phyloP scores from a whole-genome alignment of 2,329 filamentous ascomycete species.

The Nigrograna mackinnonii region DNA sequence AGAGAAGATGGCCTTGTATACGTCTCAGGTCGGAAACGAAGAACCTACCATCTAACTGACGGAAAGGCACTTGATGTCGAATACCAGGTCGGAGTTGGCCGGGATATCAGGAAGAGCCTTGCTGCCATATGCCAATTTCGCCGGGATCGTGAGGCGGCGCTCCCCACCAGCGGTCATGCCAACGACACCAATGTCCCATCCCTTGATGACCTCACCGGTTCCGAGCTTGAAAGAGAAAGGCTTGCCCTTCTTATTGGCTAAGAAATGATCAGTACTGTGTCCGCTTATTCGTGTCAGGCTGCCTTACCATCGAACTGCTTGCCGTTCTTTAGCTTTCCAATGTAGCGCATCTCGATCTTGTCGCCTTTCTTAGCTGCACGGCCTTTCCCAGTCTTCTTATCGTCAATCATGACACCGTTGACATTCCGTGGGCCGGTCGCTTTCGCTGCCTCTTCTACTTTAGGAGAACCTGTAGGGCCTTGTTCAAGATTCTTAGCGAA shows the following conservation, averaged over 20 bases:
- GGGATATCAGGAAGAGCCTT: slow-evolving; percentile 84
- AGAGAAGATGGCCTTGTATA: slow-evolving; percentile 23
- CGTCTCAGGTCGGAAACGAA: slow-evolving; percentile 14
- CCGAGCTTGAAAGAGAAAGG: slow-evolving; percentile 96
- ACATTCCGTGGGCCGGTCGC: slow-evolving; percentile 71
- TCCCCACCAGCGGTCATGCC: slow-evolving; percentile 95
- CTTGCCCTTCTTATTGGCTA: slow-evolving; percentile 98
- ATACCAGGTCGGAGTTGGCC: slow-evolving; percentile 85
- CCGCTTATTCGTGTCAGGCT: not conserved
- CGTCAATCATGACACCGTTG: slow-evolving; percentile 88
- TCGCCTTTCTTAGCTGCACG: slow-evolving; percentile 87
- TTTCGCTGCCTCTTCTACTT: slow-evolving; percentile 43
- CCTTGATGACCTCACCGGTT: slow-evolving; percentile 95
- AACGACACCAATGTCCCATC: slow-evolving; percentile 92
- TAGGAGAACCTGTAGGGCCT: slow-evolving; percentile 71
- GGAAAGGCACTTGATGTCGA: slow-evolving; percentile 68
- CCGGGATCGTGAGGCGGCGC: slow-evolving; percentile 87
- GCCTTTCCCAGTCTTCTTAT: slow-evolving; percentile 89
- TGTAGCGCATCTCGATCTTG: slow-evolving; percentile 93
- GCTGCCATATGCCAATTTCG: slow-evolving; percentile 86
- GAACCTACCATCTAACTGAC: slow-evolving; percentile 43
- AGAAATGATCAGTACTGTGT: slow-evolving; percentile 19
- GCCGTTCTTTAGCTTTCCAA: slow-evolving; percentile 90
- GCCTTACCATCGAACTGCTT: slow-evolving; percentile 89
- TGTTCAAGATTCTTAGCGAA: slow-evolving; percentile 99